phyloP scores from a whole-genome alignment of 73 alveolate genomes.

The Paramecium bursaria region DNA sequence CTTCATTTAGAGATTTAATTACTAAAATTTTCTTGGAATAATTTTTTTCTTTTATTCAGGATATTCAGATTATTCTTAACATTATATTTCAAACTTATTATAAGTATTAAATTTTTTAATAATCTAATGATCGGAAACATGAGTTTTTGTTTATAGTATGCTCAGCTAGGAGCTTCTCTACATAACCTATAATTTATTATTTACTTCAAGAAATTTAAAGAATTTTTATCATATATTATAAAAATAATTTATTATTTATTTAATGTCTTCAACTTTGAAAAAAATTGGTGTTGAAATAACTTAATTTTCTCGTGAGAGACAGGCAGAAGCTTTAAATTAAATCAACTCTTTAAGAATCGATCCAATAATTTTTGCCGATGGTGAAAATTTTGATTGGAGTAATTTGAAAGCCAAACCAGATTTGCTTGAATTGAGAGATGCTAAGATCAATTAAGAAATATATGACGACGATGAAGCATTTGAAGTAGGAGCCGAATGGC shows the following conservation, averaged over 20 bases:
- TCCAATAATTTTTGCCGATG: not conserved
- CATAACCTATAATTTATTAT: too few species aligned
- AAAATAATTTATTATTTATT: not conserved
- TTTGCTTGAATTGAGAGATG: not conserved
- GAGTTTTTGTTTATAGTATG: too few species aligned
- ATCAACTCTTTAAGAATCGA: conserved; percentile 11
- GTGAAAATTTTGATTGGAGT: conserved; percentile 51
- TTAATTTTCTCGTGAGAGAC: conserved; percentile 2
- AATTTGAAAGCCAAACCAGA: conserved; percentile 35
- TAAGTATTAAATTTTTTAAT: too few species aligned
- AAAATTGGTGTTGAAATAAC: conserved; percentile 43
- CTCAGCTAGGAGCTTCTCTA: too few species aligned
- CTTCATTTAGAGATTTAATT: too few species aligned
- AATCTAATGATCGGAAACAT: too few species aligned
- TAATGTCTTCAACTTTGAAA: conserved; percentile 34
- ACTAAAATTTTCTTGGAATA: too few species aligned
- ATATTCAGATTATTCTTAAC: too few species aligned
- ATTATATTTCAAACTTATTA: too few species aligned
- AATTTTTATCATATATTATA: too few species aligned
- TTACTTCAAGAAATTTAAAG: too few species aligned
- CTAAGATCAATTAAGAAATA: not conserved
- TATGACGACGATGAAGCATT: conserved; percentile 4
- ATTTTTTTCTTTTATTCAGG: too few species aligned
- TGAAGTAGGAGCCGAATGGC: conserved; percentile 5
- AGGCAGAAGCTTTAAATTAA: conserved; percentile 6